Base-by-base conservation (phyloP, 805 yeast genomes). In the Kodamaea hsintzibuensis region DNA sequence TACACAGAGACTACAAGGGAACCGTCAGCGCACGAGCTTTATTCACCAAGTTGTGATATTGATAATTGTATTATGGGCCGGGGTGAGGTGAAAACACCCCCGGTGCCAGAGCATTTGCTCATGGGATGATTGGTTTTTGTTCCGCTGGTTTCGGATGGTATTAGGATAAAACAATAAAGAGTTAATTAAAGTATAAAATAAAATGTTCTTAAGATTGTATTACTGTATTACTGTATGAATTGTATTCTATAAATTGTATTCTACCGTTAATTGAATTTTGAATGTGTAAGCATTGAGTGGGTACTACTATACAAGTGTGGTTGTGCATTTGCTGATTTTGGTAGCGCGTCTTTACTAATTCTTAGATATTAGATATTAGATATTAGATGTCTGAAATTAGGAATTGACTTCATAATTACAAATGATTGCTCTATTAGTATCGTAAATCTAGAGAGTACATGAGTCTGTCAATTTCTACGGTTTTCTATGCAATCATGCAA, bases 1-100 rank as follows among this genome's bases (percentile, higher is more conserved):
- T 42, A 35, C 51, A 53, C 47, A 55, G 57, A 17, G 57, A 65
- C 14, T 60, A 56, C 38, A 75, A 73, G 54, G 79, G 78, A 6
- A 66, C 69, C 42, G 62, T 68, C 40, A 71, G 65, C 50, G 62
- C 72, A 46, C 66, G 79, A 51, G 39, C 52, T 3, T 37, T 50
- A 38, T 50, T 50, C 42, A 35, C 52, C 22, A 50, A 50, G 40
- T 50, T 42, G 17, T 50, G 39, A 43, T 27, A 22, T 22, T 6
- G 39, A 16, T n/a, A 10, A 3, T 13, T 14, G 13, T 30, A 30
- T 30, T 30, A 30, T 30, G 35, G 25, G 35, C 35, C 3, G 35
- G 35, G 35, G 35, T 30, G 35, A 9, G 35, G 35, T 30, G 35
- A 9, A 22, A 22, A 5, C 13, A 12, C 35, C 4, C 35, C 35